Evolutionary conservation across 139 green algal species (phyloP).

Genomic region (Desmodesmus armatus): DNA sequence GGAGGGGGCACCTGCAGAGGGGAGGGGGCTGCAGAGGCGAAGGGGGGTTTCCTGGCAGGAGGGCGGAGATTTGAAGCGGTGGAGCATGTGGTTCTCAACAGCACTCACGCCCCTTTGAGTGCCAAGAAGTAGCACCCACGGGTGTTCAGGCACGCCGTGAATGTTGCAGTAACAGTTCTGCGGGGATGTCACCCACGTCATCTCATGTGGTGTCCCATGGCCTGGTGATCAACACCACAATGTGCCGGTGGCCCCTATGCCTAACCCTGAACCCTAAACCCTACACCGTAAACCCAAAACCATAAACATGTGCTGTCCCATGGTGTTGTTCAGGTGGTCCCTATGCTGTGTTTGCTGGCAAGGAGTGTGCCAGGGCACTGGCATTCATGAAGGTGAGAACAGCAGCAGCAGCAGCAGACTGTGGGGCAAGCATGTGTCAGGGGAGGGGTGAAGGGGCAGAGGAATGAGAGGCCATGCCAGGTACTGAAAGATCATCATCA

Average conservation of each 20-base stretch:
- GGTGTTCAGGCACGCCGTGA: too few species aligned
- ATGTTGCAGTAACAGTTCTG: background rate
- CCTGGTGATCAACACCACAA: background rate
- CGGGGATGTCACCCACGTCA: background rate
- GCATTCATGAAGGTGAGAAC: constrained; percentile 36
- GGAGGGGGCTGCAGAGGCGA: too few species aligned
- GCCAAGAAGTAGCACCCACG: too few species aligned
- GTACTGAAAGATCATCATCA: background rate
- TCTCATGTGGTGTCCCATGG: background rate
- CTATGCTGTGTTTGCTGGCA: constrained; percentile 40
- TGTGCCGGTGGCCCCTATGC: background rate
- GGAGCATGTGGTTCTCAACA: too few species aligned
- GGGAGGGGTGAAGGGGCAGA: background rate
- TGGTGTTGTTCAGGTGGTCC: constrained; percentile 17
- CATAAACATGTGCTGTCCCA: background rate
- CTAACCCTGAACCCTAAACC: background rate
- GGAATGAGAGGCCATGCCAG: too few species aligned
- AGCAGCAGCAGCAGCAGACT: background rate
- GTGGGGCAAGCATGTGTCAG: background rate
- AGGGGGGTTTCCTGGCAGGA: too few species aligned
- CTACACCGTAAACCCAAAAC: background rate
- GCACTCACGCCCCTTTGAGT: too few species aligned
- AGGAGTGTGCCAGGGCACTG: constrained; percentile 25
- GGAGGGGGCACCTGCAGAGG: too few species aligned
- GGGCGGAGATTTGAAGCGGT: too few species aligned